Evolutionary conservation across 805 yeast genomes (phyloP), one percentile per base, ranked within the genome.

Genomic region (Kodamaea fukazawae): DNA sequence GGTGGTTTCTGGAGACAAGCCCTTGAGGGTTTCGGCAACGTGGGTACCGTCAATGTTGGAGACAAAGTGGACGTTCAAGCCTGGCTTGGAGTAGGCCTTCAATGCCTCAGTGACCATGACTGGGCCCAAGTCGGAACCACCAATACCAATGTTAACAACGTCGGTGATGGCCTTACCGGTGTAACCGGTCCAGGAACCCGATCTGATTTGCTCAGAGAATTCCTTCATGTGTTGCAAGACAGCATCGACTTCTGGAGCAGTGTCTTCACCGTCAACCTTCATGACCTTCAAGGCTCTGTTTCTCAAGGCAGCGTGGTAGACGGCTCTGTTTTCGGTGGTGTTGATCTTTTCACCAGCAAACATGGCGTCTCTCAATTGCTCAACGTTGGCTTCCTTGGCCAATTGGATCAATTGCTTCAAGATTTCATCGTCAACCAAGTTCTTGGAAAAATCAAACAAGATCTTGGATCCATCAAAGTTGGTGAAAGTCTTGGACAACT

Each of bases 91-190:
- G 68, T 91, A 93, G 52, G 86, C 83, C 75, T 91, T 93, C 62
- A 93, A 78, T 30, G 99, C 97, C 73, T 93, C 98, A 47, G 97
- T 88, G 55, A 93, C 98, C 99, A 93, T 93, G 40, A 93, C 98
- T 33, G 99, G 99, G 57, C 99, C 99, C 56, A 93, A 78, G 68
- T 93, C 99, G 20, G 97, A 89, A 54, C 99, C 99, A 63, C 99
- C 99, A 61, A 93, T 93, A 68, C 99, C 99, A 57, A 93, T 87
- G 78, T 93, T 93, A 58, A 93, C 98, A 42, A 93, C 81, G 58
- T 88, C 95, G 54, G 93, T 86, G 70, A 93, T 91, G 55, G 74
- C 70, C 78, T 89, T 88, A 54, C 98, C 98, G 53, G 97, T 83
- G 78, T 86, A 91, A 63, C 99, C 99, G 57, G 79, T 89, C 97